Conservation (phyloP, 805 yeast species). For the Grigorovia humatica region DNA sequence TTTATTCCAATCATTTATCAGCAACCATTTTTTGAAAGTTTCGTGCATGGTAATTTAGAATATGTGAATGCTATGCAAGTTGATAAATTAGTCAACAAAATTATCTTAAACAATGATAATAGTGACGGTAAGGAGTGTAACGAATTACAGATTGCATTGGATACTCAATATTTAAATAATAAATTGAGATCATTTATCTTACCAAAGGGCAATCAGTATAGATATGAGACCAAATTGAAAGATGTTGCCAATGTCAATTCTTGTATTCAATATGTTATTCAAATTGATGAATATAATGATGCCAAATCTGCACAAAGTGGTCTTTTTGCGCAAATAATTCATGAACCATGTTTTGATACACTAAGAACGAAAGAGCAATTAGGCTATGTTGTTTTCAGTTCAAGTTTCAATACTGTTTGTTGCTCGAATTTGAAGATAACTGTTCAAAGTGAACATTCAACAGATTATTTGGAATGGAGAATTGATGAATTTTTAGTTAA, state of each 20-base stretch:
- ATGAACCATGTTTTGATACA: slow-evolving; percentile 84
- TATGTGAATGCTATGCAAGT: slow-evolving; percentile 41
- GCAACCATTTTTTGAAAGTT: slow-evolving; percentile 58
- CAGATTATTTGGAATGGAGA: slow-evolving; percentile 66
- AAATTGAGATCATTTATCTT: slow-evolving; percentile 34
- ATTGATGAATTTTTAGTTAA: slow-evolving; percentile 53
- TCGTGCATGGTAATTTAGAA: slow-evolving; percentile 65
- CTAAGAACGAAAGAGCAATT: slow-evolving; percentile 89
- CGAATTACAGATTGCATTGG: background rate
- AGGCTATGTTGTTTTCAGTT: slow-evolving; percentile 88
- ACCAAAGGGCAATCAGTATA: slow-evolving; percentile 31
- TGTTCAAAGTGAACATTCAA: slow-evolving; percentile 73
- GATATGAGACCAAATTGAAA: slow-evolving; percentile 41
- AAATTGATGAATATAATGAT: slow-evolving; percentile 47
- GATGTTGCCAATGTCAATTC: slow-evolving; percentile 74
- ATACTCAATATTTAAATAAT: slow-evolving; percentile 17
- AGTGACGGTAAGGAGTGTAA: background rate
- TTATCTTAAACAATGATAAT: background rate
- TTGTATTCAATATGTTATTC: slow-evolving; percentile 69
- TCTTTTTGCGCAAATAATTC: slow-evolving; percentile 58
- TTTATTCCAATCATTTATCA: slow-evolving; percentile 45
- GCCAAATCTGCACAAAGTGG: slow-evolving; percentile 43
- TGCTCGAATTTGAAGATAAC: slow-evolving; percentile 49
- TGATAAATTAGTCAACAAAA: slow-evolving; percentile 25
- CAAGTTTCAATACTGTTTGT: slow-evolving; percentile 57